Evolutionary conservation across 164 flowering plant genomes (phyloP).

Genomic region (Stephania cephalantha): DNA sequence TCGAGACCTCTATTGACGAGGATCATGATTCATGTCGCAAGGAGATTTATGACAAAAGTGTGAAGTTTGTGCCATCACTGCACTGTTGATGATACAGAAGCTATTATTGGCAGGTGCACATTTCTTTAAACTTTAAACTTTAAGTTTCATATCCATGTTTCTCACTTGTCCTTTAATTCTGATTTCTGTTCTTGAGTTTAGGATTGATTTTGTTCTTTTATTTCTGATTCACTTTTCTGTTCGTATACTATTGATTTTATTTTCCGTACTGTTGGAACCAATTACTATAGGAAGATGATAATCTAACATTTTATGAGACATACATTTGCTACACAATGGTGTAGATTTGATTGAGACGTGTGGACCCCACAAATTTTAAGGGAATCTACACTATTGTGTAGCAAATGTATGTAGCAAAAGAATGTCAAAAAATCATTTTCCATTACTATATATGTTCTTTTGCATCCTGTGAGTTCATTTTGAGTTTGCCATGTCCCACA

Average conservation of each 20-base stretch:
- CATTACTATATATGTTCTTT: background rate
- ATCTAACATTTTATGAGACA: too few species aligned
- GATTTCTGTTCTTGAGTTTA: background rate
- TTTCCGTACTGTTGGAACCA: background rate
- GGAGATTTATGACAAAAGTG: background rate
- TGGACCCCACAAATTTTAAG: too few species aligned
- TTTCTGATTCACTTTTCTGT: background rate
- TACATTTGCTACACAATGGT: too few species aligned
- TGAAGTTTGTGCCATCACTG: background rate
- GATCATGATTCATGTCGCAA: background rate
- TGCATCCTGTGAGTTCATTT: background rate
- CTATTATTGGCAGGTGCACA: background rate
- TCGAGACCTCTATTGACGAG: background rate
- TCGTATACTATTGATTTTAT: background rate
- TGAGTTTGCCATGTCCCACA: background rate
- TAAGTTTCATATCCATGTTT: background rate
- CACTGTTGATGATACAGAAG: background rate
- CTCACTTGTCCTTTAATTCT: background rate
- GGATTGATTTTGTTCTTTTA: background rate
- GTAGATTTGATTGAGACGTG: too few species aligned
- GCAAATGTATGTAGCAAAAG: too few species aligned
- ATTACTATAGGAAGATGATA: too few species aligned
- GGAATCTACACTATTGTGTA: too few species aligned
- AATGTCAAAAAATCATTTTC: too few species aligned
- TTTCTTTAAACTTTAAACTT: background rate